Percentiles rank a stretch among this genome's conserved stretches.
Evolutionary conservation across 108 stramenopile genomes (phyloP).

Genomic region (Skeletonema tropicum): DNA sequence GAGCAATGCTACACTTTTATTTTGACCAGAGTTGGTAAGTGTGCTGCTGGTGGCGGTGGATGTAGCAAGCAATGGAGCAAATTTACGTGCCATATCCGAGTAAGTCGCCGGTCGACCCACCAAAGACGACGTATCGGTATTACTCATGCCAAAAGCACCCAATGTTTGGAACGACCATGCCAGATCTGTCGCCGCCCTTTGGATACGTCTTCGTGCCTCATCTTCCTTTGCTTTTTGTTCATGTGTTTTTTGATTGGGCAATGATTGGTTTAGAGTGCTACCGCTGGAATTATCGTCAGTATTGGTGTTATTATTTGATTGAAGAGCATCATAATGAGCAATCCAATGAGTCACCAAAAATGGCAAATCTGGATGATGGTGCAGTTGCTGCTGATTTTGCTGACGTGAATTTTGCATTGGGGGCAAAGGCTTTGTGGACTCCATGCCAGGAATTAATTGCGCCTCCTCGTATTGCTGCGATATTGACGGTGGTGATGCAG

Average conservation of each 20-base stretch:
- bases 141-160: constrained; percentile 72
- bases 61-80: constrained; percentile 33
- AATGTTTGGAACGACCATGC: constrained; percentile 76
- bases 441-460: neutral
- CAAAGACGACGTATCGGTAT: constrained; percentile 37
- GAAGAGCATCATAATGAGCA: constrained; percentile 51
- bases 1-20: constrained; percentile 25
- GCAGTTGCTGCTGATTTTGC: constrained; percentile 5
- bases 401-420: neutral
- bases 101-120: constrained; percentile 46
- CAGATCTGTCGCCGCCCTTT: constrained; percentile 60
- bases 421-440: neutral
- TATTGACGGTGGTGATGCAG: neutral
- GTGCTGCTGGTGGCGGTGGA: constrained; percentile 28
- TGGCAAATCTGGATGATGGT: constrained; percentile 58
- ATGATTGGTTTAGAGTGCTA: neutral
- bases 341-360: constrained; percentile 87
- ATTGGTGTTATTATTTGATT: neutral
- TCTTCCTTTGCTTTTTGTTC: constrained; percentile 15
- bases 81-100: constrained; percentile 61
- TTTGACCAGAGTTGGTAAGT: constrained; percentile 14
- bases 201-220: constrained; percentile 57
- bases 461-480: neutral
- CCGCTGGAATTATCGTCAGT: neutral
- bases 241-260: neutral